These are phyloP conservation scores for Encephalitozoon romaleae DNA, from an alignment of 371 early-diverging fungal genomes.

Conservation along the genomic window DNA sequence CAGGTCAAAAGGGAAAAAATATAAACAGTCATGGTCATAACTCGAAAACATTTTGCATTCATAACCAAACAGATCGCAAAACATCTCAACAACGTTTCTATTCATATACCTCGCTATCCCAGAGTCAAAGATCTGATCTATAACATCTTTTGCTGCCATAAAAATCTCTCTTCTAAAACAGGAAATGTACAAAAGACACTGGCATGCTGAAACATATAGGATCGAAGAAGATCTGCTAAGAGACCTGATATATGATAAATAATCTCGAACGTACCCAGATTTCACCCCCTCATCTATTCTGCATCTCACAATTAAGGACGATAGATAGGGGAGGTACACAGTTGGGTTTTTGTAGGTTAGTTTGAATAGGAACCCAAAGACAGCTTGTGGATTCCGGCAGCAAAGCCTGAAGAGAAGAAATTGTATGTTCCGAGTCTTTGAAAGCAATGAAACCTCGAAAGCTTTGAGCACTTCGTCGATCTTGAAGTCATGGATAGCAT, in stretches of 20 bases:
- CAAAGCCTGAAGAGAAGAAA: slow-evolving; percentile 22
- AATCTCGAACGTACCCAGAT: neutral
- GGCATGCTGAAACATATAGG: neutral
- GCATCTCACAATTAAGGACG: slow-evolving; percentile 21
- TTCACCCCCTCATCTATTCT: neutral
- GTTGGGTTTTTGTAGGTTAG: slow-evolving; percentile 9
- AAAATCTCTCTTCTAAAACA: slow-evolving; percentile 19
- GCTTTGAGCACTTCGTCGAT: slow-evolving; percentile 4
- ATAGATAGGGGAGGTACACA: slow-evolving; percentile 22
- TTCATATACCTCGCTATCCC: slow-evolving; percentile 16
- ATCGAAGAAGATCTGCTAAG: neutral
- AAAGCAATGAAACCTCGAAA: neutral
- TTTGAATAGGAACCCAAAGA: slow-evolving; percentile 19
- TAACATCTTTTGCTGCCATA: neutral
- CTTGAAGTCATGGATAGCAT: slow-evolving; percentile 1
- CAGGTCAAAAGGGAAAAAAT: slow-evolving; percentile 32
- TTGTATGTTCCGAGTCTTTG: slow-evolving; percentile 7
- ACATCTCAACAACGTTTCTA: slow-evolving; percentile 9
- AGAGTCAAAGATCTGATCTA: neutral
- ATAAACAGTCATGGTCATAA: slow-evolving; percentile 19
- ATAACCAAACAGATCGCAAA: slow-evolving; percentile 4
- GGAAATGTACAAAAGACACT: slow-evolving; percentile 24
- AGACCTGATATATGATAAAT: neutral
- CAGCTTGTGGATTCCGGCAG: neutral
- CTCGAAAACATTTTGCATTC: slow-evolving; percentile 10